Evolutionary conservation across 495 filamentous ascomycete species (phyloP), one percentile per base, ranked within the genome.

Genomic region (Penicillium canariense): DNA sequence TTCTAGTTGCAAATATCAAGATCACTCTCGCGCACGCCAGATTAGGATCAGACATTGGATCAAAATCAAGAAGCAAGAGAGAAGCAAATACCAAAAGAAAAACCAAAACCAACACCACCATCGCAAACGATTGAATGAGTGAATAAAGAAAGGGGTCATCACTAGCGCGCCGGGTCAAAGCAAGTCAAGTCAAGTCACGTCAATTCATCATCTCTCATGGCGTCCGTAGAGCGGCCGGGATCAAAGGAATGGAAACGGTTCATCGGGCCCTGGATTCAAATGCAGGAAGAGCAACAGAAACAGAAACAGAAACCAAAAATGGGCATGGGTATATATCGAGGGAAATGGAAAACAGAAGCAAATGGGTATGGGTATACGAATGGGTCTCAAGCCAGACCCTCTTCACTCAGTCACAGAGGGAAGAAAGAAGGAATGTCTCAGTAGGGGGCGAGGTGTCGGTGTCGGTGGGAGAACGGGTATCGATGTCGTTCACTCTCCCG

Each of bases 401-500:
- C n/a, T n/a, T n/a, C n/a, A n/a, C n/a, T n/a, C n/a, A n/a, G n/a
- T n/a, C n/a, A n/a, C n/a, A n/a, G n/a, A n/a, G n/a, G n/a, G n/a
- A n/a, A n/a, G n/a, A n/a, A n/a, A n/a, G n/a, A n/a, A n/a, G n/a
- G n/a, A n/a, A n/a, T n/a, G n/a, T n/a, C n/a, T n/a, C n/a, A n/a
- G n/a, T n/a, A n/a, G n/a, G n/a, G n/a, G n/a, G n/a, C n/a, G n/a
- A n/a, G n/a, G n/a, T n/a, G n/a, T n/a, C n/a, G n/a, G n/a, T n/a
- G n/a, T n/a, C 0, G 17, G 9, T 22, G 1, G 20, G 23, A 6
- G 26, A 17, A 14, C n/a, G 1, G 23, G 4, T n/a, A n/a, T n/a
- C 3, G 5, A 10, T 22, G 18, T 39, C 18, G 0, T 5, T 40
- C 59, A 65, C 36, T 69, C 68, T 20, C 57, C 68, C 2, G 42